Conservation (phyloP, 2,329 filamentous ascomycete species). For the Alternaria longipes region DNA sequence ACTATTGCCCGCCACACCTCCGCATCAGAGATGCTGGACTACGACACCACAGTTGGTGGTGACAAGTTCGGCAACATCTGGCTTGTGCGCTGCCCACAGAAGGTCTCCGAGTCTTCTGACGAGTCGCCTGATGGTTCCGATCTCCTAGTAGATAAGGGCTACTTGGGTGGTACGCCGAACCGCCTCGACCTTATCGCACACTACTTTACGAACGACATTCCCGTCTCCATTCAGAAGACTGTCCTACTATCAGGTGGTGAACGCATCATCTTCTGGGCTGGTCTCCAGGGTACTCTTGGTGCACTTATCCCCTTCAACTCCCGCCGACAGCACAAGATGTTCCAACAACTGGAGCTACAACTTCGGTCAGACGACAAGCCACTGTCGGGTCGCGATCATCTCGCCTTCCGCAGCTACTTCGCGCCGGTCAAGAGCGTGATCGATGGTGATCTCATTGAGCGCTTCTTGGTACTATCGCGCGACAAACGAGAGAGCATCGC, state of each 20-base stretch:
- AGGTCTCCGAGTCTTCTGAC: constrained; percentile 87
- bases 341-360: constrained; percentile 91
- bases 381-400: constrained; percentile 88
- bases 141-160: constrained; percentile 87
- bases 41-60: constrained; percentile 91
- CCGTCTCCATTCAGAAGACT: constrained; percentile 88
- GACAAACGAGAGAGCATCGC: constrained; percentile 97
- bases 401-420: constrained; percentile 96
- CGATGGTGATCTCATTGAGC: constrained; percentile 95
- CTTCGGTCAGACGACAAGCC: constrained; percentile 81
- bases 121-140: constrained; percentile 91
- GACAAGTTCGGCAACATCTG: constrained; percentile 99
- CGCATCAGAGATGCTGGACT: constrained; percentile 92
- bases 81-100: constrained; percentile 86
- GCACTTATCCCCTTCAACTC: constrained; percentile 91
- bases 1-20: constrained; percentile 90
- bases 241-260: constrained; percentile 90
- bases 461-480: constrained; percentile 81
- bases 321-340: constrained; percentile 96
- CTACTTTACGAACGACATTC: constrained; percentile 90
- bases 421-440: constrained; percentile 96
- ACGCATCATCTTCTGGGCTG: constrained; percentile 91
- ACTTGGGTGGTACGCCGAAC: constrained; percentile 88
- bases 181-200: constrained; percentile 86
- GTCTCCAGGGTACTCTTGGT: constrained; percentile 92